These are phyloP conservation scores for Coprinopsis sp. DNA, from an alignment of 768 basidiomycete species.

Conservation along the genomic window DNA sequence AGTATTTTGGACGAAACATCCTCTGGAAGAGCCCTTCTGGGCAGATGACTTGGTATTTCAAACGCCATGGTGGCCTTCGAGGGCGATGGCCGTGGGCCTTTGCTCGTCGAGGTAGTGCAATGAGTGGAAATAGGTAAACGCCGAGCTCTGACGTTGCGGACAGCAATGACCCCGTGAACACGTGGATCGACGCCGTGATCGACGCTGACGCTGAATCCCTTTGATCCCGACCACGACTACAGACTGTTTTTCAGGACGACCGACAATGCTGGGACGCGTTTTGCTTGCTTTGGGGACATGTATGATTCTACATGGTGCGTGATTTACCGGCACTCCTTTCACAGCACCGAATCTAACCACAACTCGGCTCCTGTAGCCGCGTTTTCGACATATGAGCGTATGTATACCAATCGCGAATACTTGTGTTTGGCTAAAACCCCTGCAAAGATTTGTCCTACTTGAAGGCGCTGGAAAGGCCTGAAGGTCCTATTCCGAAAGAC, in stretches of 20 bases:
- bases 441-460: constrained; percentile 64
- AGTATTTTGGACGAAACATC: constrained; percentile 73
- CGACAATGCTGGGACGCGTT: constrained; percentile 42
- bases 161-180: constrained; percentile 6
- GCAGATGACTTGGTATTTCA: constrained; percentile 65
- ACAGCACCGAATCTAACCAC: constrained; percentile 4
- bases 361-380: constrained; percentile 44
- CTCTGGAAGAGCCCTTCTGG: constrained; percentile 52
- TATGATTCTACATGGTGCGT: constrained; percentile 51
- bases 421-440: constrained; percentile 1
- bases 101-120: not conserved
- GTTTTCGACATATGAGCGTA: constrained; percentile 78
- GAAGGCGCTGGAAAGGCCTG: constrained; percentile 71
- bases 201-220: not conserved
- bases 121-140: not conserved
- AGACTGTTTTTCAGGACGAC: not conserved
- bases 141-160: not conserved
- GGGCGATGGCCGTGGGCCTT: not conserved
- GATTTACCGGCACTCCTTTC: constrained; percentile 1
- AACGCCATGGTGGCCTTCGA: constrained; percentile 56
- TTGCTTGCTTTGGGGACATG: constrained; percentile 44
- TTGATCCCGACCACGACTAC: not conserved
- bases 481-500: constrained; percentile 59
- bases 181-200: constrained; percentile 6
- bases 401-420: constrained; percentile 23